Conservation (phyloP, 371 early-diverging fungal species). For the Apophysomyces variabilis region DNA sequence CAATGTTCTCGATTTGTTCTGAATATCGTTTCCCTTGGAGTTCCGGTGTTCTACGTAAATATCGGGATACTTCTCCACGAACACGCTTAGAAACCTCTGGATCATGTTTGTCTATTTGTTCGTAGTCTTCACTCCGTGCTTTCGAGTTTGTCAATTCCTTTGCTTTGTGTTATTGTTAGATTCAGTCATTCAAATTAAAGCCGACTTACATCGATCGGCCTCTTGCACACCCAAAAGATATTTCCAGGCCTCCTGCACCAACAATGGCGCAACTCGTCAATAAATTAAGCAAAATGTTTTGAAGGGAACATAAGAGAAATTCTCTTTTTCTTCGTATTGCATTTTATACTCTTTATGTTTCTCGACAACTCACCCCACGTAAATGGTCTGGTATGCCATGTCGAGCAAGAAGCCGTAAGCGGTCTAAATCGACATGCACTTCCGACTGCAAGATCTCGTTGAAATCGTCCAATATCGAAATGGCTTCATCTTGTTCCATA, state of each 20-base stretch:
- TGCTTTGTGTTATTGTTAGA: constrained; percentile 38
- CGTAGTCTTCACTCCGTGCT: constrained; percentile 69
- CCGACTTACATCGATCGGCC: constrained; percentile 75
- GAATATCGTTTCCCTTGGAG: constrained; percentile 25
- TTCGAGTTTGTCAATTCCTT: constrained; percentile 67
- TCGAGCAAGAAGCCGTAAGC: constrained; percentile 72
- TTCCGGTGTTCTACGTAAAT: constrained; percentile 48
- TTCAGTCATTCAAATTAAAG: background rate
- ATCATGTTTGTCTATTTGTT: constrained; percentile 68
- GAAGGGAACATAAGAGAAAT: background rate
- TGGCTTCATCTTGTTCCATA: constrained; percentile 38
- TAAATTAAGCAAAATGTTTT: background rate
- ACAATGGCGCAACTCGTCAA: constrained; percentile 3
- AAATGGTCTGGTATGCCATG: constrained; percentile 83
- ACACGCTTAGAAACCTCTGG: constrained; percentile 75
- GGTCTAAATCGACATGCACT: constrained; percentile 79
- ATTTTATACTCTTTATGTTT: background rate
- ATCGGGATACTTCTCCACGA: constrained; percentile 80
- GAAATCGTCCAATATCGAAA: constrained; percentile 68
- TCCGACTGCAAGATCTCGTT: constrained; percentile 81
- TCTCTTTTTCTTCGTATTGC: background rate
- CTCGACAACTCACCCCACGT: constrained; percentile 61
- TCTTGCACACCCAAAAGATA: constrained; percentile 82
- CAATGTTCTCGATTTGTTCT: constrained; percentile 70
- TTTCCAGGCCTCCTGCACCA: constrained; percentile 78